Base-by-base conservation (phyloP, 2,329 filamentous ascomycete genomes). In the Colletotrichum filicis region DNA sequence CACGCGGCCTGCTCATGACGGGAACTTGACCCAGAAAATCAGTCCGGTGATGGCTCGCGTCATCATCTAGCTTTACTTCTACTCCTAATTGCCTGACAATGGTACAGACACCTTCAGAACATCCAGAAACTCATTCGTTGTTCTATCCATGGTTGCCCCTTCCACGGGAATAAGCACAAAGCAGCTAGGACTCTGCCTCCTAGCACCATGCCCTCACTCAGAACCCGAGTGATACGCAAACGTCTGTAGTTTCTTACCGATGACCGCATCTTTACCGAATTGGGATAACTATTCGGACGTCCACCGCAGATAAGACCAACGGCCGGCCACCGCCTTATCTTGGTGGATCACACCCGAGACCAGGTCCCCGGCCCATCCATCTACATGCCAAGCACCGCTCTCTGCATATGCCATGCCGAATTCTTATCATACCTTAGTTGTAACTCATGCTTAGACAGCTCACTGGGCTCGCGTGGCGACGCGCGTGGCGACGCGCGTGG, bases 221-320 rank as follows among this genome's bases (percentile, higher is more conserved):
- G 24, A 30, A 28, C 22, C 28, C 19, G 24, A n/a, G 52, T 7
- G 19, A 22, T 11, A 52, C 42, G 56, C 9, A 49, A 37, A 63
- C 52, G 32, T 66, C 70, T 70, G 65, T 62, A 64, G 65, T 66
- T 66, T 70, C 66, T 24, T 59, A 30, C 73, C 73, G 73, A 73
- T 32, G 52, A 6, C 7, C 32, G 28, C 37, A 11, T 55, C 14
- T 22, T 66, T 67, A 22, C 65, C 52, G 35, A 59, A 37, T 68
- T 37, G 57, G 68, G 68, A 58, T 37, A 64, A 11, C 19, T 49
- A 22, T 49, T 32, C 46, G 26, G 42, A n/a, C 58, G 67, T 59
- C 32, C 71, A 74, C 67, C 71, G 28, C 52, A 66, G 62, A 72
- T 72, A 68, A 72, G 62, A 55, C 71, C 62, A 72, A 72, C 63